These are phyloP conservation scores for Triticum aestivum DNA, from an alignment of 176 grass and related monocot species.

Conservation along the genomic window DNA sequence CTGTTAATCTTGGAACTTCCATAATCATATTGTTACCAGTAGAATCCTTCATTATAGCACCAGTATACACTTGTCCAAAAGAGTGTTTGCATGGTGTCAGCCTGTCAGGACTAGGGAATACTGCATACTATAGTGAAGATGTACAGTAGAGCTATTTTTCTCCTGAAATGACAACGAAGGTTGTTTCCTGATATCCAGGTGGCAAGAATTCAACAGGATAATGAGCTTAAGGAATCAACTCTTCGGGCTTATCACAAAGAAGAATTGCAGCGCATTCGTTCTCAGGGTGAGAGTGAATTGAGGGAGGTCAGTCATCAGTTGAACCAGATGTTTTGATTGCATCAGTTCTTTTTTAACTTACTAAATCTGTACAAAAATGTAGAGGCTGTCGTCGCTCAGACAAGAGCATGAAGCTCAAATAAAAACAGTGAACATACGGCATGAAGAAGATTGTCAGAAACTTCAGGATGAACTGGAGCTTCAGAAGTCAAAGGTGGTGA, in stretches of 20 bases:
- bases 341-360: slow-evolving; percentile 31
- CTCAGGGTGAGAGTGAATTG: slow-evolving; percentile 91
- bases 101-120: slow-evolving; percentile 3
- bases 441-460: slow-evolving; percentile 82
- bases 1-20: slow-evolving; percentile 6
- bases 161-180: slow-evolving; percentile 22
- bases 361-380: slow-evolving; percentile 34
- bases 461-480: slow-evolving; percentile 86
- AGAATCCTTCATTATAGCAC: slow-evolving; percentile 3
- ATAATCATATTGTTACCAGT: not conserved
- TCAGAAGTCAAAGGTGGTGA: slow-evolving; percentile 89
- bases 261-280: slow-evolving; percentile 69
- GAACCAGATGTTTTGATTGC: slow-evolving; percentile 9
- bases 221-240: slow-evolving; percentile 71
- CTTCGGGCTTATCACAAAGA: slow-evolving; percentile 71
- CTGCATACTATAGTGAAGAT: slow-evolving; percentile 9
- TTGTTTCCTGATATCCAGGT: slow-evolving; percentile 61
- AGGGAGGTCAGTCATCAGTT: slow-evolving; percentile 66
- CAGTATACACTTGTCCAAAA: not conserved
- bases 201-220: slow-evolving; percentile 68
- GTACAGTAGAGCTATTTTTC: not conserved
- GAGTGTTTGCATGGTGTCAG: not conserved
- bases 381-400: slow-evolving; percentile 66
- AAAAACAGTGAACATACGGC: slow-evolving; percentile 61
- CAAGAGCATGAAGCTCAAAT: slow-evolving; percentile 91